These are phyloP conservation scores for Sclerotinia nivalis DNA, from an alignment of 2,329 filamentous ascomycete genomes.

Conservation along the genomic window DNA sequence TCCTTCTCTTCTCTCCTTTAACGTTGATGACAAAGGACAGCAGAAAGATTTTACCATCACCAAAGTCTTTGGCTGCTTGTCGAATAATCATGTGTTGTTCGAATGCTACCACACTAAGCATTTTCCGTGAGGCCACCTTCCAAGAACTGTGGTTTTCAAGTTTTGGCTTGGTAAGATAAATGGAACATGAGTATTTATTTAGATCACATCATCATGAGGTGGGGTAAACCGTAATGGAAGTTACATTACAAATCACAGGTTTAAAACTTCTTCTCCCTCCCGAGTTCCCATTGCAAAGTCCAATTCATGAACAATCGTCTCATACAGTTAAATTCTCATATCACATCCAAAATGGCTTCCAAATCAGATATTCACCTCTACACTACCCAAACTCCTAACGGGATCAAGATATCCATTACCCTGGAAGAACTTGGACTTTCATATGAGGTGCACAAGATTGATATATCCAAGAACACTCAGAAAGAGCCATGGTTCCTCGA, in stretches of 20 bases:
- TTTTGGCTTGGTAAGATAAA: constrained; percentile 1
- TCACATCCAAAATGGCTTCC: constrained; percentile 46
- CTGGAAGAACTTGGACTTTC: constrained; percentile 81
- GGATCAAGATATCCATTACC: constrained; percentile 84
- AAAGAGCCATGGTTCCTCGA: constrained; percentile 86
- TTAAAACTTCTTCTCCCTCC: background rate
- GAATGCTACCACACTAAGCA: background rate
- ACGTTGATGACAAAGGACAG: background rate
- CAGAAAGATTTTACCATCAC: background rate
- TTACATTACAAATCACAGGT: constrained; percentile 18
- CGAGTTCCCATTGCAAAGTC: background rate
- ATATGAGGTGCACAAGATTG: constrained; percentile 74
- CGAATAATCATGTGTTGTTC: background rate
- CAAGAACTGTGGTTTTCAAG: background rate
- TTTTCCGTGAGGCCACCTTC: background rate
- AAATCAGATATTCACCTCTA: constrained; percentile 41
- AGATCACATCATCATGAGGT: constrained; percentile 6
- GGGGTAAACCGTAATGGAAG: background rate
- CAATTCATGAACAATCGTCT: constrained; percentile 32
- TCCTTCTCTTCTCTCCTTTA: background rate
- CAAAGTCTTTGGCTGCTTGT: too few species aligned
- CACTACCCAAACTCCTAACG: constrained; percentile 82
- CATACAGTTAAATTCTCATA: constrained; percentile 27
- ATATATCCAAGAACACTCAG: constrained; percentile 74
- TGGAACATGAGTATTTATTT: background rate